Base-by-base conservation (phyloP, 306 rosid genomes). In the Morella rubra region DNA sequence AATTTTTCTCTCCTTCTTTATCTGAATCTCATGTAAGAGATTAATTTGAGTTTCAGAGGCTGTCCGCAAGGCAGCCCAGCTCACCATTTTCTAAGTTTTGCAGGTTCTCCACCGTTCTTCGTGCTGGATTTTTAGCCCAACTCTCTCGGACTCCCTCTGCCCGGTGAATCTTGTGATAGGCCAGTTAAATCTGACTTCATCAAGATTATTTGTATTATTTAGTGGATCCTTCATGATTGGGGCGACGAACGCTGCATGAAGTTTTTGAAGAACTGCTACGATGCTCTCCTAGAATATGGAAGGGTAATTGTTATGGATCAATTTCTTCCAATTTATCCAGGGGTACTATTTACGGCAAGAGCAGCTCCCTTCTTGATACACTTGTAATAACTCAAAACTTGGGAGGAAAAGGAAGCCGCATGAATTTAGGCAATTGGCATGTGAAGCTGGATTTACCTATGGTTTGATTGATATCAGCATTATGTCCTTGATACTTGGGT, bases 191-290 rank as follows among this genome's bases (percentile, higher is more conserved):
- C 37, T 32, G 0, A 3, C 37, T 32, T 32, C 37, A 2, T 32
- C 37, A 0, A 32, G 37, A 32, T 32, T 32, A 32, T 32, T 32
- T 32, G 37, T 32, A 19, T 27, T 69, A 11, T 72, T 52, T 62
- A 86, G 93, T 76, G 82, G 79, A 75, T 86, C 13, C 81, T 86
- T 22, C 87, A 83, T 40, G 75, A 78, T 67, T 83, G 86, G 87
- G 76, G 75, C 4, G 90, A 84, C 12, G 77, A 84, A 0, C 51
- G 73, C 5, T 87, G 88, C 51, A 5, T 77, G 49, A 77, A 82
- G 78, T 46, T 82, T 11, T 58, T 82, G 85, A 86, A 85, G 74
- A 91, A 86, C 10, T 88, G 94, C 76, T 83, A 76, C 2, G 37
- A 32, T 32, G 37, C 37, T 2, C 37, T 32, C 37, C 37, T 32